Percentiles rank a stretch among this genome's conserved stretches.
Conservation (phyloP, 2,329 filamentous ascomycete genomes). For the Biscogniauxia mediterranea region DNA sequence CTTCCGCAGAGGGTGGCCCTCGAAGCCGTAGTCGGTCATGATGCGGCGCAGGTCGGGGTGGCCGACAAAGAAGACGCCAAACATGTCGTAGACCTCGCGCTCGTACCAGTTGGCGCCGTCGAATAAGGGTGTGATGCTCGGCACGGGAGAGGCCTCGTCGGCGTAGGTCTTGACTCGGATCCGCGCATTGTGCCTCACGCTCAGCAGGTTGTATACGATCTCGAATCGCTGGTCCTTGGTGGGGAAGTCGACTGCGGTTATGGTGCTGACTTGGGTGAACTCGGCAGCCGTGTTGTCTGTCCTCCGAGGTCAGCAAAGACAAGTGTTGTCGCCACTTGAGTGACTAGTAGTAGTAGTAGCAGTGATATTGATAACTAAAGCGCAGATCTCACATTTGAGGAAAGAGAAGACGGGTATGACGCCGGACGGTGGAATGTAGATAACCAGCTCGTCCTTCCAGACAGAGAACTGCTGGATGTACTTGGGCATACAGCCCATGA, state of each 20-base stretch:
- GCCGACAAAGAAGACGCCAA: conserved; percentile 92
- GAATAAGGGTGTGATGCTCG: conserved; percentile 80
- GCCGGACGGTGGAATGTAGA: conserved; percentile 85
- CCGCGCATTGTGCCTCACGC: conserved; percentile 91
- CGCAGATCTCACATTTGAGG: conserved; percentile 65
- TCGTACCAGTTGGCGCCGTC: conserved; percentile 99
- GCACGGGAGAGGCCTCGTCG: conserved; percentile 91
- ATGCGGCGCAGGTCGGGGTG: conserved; percentile 96
- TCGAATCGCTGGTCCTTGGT: conserved; percentile 96
- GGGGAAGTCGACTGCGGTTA: conserved; percentile 94
- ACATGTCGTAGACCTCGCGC: conserved; percentile 95
- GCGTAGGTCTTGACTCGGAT: conserved; percentile 99
- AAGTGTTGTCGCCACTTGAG: no score
- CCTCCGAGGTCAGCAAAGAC: conserved; percentile 9
- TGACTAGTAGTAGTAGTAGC: no score
- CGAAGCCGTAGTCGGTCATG: conserved; percentile 99
- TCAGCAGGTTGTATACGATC: conserved; percentile 95
- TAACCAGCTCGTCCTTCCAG: conserved; percentile 97
- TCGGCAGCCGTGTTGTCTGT: conserved; percentile 92
- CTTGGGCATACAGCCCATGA: conserved; percentile 95
- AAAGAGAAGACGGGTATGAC: conserved; percentile 91
- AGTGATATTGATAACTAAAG: conserved; percentile 5
- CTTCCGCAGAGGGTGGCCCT: conserved; percentile 94
- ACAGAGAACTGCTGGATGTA: conserved; percentile 99
- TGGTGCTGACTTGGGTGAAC: conserved; percentile 88